phyloP scores from a whole-genome alignment of 805 yeast species.

The Saccharomycopsis fibuligera region DNA sequence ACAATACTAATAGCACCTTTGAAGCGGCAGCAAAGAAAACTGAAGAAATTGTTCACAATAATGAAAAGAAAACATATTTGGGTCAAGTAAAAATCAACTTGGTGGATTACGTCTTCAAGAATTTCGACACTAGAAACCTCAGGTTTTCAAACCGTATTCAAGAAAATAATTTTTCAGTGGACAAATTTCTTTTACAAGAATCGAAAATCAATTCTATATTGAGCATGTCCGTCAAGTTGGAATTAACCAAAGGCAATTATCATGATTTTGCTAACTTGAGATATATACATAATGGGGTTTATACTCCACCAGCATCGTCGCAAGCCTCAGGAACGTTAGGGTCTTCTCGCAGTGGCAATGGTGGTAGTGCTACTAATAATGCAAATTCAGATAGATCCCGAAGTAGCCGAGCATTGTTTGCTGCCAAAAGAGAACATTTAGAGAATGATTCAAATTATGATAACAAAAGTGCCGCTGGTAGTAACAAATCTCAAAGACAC shows the following conservation, averaged over 20 bases:
- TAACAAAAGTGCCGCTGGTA: not conserved
- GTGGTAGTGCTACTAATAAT: not conserved
- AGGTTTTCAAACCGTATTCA: not conserved
- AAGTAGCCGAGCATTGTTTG: no score
- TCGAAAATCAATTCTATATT: slow-evolving; percentile 82
- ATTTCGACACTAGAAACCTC: slow-evolving; percentile 9
- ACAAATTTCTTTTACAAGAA: slow-evolving; percentile 64
- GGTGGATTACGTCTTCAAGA: slow-evolving; percentile 54
- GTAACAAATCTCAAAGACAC: not conserved
- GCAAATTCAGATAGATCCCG: no score
- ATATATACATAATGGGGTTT: slow-evolving; percentile 5
- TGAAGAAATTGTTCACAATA: slow-evolving; percentile 13
- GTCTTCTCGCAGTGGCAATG: not conserved
- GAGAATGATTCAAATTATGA: not conserved
- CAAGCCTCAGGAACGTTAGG: not conserved
- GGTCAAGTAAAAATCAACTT: slow-evolving; percentile 67
- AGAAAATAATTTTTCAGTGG: slow-evolving; percentile 37
- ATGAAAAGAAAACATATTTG: slow-evolving; percentile 39
- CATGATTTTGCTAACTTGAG: slow-evolving; percentile 5
- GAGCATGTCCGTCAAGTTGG: slow-evolving; percentile 50
- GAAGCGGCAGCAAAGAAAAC: slow-evolving; percentile 14
- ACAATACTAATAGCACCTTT: not conserved
- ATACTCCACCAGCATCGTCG: slow-evolving; percentile 1
- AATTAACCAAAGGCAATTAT: slow-evolving; percentile 37
- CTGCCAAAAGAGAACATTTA: not conserved